phyloP scores from a whole-genome alignment of 2,329 filamentous ascomycete species.

The Pseudopyricularia cyperi region DNA sequence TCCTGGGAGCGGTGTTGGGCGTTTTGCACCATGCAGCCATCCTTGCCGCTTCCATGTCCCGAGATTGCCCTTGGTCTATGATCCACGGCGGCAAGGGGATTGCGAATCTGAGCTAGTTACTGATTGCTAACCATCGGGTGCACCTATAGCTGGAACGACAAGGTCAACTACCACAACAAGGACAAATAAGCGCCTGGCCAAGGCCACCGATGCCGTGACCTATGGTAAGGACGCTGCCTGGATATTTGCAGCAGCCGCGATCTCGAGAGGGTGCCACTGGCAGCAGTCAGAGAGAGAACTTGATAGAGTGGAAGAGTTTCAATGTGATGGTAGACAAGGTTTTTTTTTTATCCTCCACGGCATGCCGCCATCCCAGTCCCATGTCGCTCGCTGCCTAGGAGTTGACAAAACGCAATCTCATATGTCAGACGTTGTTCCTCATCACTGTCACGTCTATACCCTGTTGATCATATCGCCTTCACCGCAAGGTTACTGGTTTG shows the following conservation, averaged over 20 bases:
- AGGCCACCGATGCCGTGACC: background rate
- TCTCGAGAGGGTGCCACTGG: background rate
- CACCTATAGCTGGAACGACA: slow-evolving; percentile 71
- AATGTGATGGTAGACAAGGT: background rate
- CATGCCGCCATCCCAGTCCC: too few relatives aligned
- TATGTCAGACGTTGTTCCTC: too few relatives aligned
- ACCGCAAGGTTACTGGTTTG: too few relatives aligned
- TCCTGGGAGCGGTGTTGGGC: background rate
- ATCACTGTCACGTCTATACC: too few relatives aligned
- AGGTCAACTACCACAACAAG: slow-evolving; percentile 95
- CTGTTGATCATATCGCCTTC: too few relatives aligned
- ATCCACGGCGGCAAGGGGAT: too few relatives aligned
- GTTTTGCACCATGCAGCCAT: too few relatives aligned
- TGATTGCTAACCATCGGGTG: slow-evolving; percentile 8
- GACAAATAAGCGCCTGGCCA: slow-evolving; percentile 37
- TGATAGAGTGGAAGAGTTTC: background rate
- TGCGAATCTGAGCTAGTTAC: too few relatives aligned
- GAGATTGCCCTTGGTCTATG: too few relatives aligned
- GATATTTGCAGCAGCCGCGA: background rate
- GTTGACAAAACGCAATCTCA: too few relatives aligned
- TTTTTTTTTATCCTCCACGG: background rate
- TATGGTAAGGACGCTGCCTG: background rate
- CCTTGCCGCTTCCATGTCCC: too few relatives aligned
- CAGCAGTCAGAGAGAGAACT: background rate
- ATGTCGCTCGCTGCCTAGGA: too few relatives aligned